Percentiles rank a stretch among this genome's conserved stretches.
phyloP scores from a whole-genome alignment of 345 rosid genomes.

The Citrus unshiu region DNA sequence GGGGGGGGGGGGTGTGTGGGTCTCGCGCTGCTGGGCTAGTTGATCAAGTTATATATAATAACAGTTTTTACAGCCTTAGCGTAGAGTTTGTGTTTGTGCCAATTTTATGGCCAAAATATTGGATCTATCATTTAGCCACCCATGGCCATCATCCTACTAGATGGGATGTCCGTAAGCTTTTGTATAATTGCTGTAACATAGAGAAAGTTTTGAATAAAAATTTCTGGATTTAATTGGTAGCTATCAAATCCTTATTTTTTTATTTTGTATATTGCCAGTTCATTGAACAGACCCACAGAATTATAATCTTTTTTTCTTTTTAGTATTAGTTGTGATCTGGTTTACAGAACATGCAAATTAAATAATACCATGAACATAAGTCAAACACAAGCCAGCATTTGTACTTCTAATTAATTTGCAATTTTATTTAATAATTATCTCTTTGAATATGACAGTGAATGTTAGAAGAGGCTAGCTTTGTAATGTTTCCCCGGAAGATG shows the following conservation, averaged over 20 bases:
- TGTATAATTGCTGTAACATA: constrained; percentile 11
- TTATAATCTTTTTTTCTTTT: too few relatives aligned
- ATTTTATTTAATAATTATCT: background rate
- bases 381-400: background rate
- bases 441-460: background rate
- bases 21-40: background rate
- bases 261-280: too few relatives aligned
- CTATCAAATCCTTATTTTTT: too few relatives aligned
- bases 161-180: constrained; percentile 17
- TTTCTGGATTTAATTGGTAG: too few relatives aligned
- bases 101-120: background rate
- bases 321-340: too few relatives aligned
- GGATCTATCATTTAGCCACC: constrained; percentile 2
- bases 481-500: background rate
- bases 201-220: background rate
- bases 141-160: background rate
- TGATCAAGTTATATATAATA: background rate
- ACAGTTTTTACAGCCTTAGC: background rate
- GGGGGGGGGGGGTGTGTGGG: too few relatives aligned
- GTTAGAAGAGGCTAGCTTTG: background rate
- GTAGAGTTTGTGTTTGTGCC: background rate
- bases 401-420: background rate
- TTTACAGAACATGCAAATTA: too few relatives aligned
- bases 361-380: background rate
- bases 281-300: too few relatives aligned